phyloP scores from a whole-genome alignment of 2,329 filamentous ascomycete species.

The Exophiala dermatitidis region DNA sequence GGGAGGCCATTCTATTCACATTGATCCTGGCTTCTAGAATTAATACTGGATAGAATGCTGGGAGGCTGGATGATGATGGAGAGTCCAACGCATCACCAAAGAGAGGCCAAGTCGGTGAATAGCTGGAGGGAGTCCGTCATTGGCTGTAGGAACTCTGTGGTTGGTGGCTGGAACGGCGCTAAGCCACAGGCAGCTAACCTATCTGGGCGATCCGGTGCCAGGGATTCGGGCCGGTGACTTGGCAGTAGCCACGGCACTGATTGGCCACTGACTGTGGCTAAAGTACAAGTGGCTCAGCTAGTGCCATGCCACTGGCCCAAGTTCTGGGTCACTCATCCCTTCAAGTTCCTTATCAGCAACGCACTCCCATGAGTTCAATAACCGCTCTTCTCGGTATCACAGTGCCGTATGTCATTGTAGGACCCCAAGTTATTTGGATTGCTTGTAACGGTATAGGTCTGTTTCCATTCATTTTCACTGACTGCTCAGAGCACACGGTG shows the following conservation, averaged over 20 bases:
- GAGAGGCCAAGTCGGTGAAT: too few relatives aligned
- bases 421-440: too few relatives aligned
- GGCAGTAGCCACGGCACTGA: constrained; percentile 3
- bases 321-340: too few relatives aligned
- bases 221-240: background rate
- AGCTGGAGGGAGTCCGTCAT: background rate
- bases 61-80: constrained; percentile 12
- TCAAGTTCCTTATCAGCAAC: too few relatives aligned
- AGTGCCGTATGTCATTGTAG: too few relatives aligned
- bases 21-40: constrained; percentile 3
- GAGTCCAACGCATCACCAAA: background rate
- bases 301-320: too few relatives aligned
- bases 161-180: constrained; percentile 12
- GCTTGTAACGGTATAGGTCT: too few relatives aligned
- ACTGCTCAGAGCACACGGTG: too few relatives aligned
- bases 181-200: background rate
- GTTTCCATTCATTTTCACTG: too few relatives aligned
- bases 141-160: background rate
- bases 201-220: background rate
- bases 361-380: too few relatives aligned
- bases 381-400: too few relatives aligned
- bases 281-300: too few relatives aligned
- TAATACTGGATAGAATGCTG: constrained; percentile 12
- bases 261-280: background rate
- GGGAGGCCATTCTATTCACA: constrained; percentile 10